A percentile compares a stretch with the other conserved stretches of the same genome.
phyloP scores from a whole-genome alignment of 371 early-diverging fungal species.

The Circinella umbellata region DNA sequence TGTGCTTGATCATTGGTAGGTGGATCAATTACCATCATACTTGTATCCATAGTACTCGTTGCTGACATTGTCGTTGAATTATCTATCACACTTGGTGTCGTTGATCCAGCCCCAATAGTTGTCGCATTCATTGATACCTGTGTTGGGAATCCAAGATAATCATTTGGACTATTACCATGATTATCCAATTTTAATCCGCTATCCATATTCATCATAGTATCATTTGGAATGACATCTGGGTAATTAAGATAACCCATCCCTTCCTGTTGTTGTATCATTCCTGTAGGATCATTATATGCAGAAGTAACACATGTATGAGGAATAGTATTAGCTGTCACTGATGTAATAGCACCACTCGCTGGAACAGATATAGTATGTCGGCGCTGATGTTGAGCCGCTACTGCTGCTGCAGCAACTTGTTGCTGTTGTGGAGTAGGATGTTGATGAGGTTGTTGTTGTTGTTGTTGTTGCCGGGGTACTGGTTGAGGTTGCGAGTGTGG shows the following conservation, averaged over 20 bases:
- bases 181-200: neutral
- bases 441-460: neutral
- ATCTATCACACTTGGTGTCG: neutral
- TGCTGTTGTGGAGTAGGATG: conserved; percentile 9
- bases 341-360: neutral
- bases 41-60: neutral
- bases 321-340: neutral
- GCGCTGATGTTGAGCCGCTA: conserved; percentile 10
- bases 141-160: neutral
- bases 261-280: neutral
- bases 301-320: neutral
- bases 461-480: neutral
- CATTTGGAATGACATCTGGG: neutral
- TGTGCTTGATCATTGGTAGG: conserved; percentile 5
- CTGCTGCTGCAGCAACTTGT: neutral
- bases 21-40: conserved; percentile 13
- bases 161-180: neutral
- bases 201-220: conserved; percentile 13
- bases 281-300: neutral
- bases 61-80: conserved; percentile 3
- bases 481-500: neutral
- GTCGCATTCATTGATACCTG: neutral
- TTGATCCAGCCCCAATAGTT: too few species aligned
- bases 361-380: conserved; percentile 20
- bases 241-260: neutral